phyloP scores from a whole-genome alignment of 176 grass and related monocot species.

The Carex littledalei region DNA sequence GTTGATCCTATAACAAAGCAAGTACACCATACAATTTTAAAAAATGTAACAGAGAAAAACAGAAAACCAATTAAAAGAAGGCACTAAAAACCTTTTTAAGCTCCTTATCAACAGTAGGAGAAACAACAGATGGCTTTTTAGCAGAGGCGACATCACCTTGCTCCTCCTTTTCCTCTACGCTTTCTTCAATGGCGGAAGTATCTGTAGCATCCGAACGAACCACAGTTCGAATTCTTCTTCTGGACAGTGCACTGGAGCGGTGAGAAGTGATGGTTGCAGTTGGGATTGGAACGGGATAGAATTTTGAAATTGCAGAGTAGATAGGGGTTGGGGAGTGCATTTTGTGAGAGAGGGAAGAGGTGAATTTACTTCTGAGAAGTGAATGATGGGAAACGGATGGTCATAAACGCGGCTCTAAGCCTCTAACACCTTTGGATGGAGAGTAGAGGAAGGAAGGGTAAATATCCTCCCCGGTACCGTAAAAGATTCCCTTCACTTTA shows the following conservation, averaged over 20 bases:
- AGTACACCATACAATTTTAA: not conserved
- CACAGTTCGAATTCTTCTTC: conserved; percentile 18
- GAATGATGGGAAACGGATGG: conserved; percentile 42
- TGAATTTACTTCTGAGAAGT: not conserved
- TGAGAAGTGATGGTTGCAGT: conserved; percentile 16
- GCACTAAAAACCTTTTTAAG: conserved; percentile 63
- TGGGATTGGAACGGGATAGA: not conserved
- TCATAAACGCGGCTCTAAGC: not conserved
- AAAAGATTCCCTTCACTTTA: too few species aligned
- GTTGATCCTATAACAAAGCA: not conserved
- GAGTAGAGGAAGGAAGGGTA: too few species aligned
- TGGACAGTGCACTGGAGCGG: not conserved
- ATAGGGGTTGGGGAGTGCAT: conserved; percentile 10
- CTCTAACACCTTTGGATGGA: too few species aligned
- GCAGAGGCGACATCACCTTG: not conserved
- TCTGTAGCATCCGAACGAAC: conserved; percentile 35
- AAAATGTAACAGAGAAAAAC: not conserved
- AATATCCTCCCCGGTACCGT: too few species aligned
- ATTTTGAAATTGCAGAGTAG: conserved; percentile 19
- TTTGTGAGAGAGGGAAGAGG: not conserved
- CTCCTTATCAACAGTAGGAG: conserved; percentile 73
- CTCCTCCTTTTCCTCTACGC: conserved; percentile 14
- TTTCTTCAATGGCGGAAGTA: conserved; percentile 25
- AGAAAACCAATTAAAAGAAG: not conserved
- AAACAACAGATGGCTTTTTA: not conserved